Evolutionary conservation across 176 grass and related monocot genomes (phyloP).

Genomic region (Alopecurus myosuroides): DNA sequence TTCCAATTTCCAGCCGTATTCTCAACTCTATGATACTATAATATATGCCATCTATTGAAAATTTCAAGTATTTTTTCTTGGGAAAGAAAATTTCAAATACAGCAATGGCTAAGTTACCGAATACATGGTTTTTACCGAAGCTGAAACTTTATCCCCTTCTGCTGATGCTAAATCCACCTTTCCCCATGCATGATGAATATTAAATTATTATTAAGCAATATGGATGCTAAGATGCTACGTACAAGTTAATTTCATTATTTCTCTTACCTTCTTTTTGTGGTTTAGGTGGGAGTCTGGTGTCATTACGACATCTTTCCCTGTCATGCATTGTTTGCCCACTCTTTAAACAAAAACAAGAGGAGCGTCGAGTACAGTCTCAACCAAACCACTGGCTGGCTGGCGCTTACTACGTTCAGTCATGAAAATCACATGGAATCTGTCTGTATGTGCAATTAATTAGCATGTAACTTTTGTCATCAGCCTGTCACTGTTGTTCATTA

Average conservation of each 20-base stretch:
- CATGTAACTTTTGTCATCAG: neutral
- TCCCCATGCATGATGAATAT: neutral
- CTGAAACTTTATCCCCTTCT: neutral
- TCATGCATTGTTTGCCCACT: constrained; percentile 6
- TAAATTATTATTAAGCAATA: neutral
- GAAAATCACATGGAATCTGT: neutral
- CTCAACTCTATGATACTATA: neutral
- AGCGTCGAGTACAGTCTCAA: constrained; percentile 15
- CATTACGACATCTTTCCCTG: constrained; percentile 8
- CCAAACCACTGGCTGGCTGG: constrained; percentile 33
- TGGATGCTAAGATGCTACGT: neutral
- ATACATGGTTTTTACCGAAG: neutral
- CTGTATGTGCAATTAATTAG: constrained; percentile 15
- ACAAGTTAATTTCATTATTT: neutral
- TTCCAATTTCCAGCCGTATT: neutral
- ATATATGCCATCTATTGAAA: neutral
- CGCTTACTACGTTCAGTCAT: neutral
- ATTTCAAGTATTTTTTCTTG: neutral
- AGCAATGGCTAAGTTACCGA: neutral
- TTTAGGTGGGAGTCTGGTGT: constrained; percentile 35
- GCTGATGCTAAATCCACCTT: neutral
- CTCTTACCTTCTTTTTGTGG: constrained; percentile 9
- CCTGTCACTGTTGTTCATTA: neutral
- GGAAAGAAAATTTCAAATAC: neutral
- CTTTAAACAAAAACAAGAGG: constrained; percentile 21